phyloP scores from a whole-genome alignment of 306 rosid species.

The Bauhinia variegata region DNA sequence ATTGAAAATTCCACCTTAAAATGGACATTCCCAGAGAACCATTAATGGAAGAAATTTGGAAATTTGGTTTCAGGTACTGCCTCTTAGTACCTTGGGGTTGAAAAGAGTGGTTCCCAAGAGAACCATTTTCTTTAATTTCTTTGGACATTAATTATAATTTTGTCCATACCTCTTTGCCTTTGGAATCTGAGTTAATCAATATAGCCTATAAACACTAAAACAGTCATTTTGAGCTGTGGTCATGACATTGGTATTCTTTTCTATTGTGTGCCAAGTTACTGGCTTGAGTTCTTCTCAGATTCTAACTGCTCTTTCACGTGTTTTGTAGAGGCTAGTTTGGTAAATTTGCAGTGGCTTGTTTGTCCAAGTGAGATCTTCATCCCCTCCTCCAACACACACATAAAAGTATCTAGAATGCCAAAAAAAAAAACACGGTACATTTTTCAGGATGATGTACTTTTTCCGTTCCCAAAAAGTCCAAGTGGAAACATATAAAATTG shows the following conservation, averaged over 20 bases:
- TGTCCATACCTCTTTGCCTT: constrained; percentile 58
- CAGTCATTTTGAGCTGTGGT: constrained; percentile 41
- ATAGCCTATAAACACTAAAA: constrained; percentile 30
- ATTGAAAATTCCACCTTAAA: constrained; percentile 23
- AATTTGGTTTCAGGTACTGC: constrained; percentile 32
- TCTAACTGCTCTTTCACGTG: too few species aligned
- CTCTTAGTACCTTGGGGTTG: not conserved
- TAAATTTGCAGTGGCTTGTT: constrained; percentile 27
- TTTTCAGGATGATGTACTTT: constrained; percentile 45
- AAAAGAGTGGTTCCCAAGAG: constrained; percentile 16
- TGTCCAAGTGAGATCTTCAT: constrained; percentile 31
- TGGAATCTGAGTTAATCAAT: constrained; percentile 50
- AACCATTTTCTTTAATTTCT: too few species aligned
- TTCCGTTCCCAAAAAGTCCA: constrained; percentile 48
- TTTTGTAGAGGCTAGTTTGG: constrained; percentile 23
- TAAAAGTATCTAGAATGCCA: constrained; percentile 29
- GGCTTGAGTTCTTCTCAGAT: not conserved
- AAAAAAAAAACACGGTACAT: constrained; percentile 34
- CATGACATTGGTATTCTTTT: constrained; percentile 1
- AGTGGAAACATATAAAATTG: constrained; percentile 34
- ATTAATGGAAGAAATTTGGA: not conserved
- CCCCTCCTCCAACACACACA: too few species aligned
- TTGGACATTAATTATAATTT: too few species aligned
- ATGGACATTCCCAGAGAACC: constrained; percentile 32
- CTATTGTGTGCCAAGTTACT: constrained; percentile 35